A percentile compares a stretch with the other conserved stretches of the same genome.
These are phyloP conservation scores for Isatis tinctoria DNA, from an alignment of 345 rosid species.

Conservation along the genomic window DNA sequence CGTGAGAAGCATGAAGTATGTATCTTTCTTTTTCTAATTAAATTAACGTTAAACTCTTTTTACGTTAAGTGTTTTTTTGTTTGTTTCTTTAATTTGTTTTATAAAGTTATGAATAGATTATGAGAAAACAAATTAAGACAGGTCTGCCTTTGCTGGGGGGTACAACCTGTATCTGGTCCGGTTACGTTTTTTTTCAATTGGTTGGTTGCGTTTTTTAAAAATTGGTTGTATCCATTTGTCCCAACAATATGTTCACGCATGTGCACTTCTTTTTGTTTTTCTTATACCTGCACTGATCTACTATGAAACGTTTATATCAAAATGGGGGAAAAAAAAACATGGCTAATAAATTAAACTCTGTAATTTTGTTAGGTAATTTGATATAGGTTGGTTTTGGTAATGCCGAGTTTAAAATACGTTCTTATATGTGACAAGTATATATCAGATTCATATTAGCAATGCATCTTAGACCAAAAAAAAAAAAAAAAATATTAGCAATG, in stretches of 20 bases:
- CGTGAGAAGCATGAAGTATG: slow-evolving; percentile 13
- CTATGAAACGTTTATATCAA: no score
- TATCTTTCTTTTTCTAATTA: background rate
- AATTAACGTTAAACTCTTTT: background rate
- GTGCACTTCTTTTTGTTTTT: background rate
- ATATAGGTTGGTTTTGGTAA: background rate
- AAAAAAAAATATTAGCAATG: background rate
- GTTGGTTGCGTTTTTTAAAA: background rate
- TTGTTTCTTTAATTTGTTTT: background rate
- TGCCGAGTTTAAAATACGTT: background rate
- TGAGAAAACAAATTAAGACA: slow-evolving; percentile 7
- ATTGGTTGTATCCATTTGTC: background rate
- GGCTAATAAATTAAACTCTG: background rate
- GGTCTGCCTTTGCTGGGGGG: slow-evolving; percentile 17
- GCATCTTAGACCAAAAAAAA: no score
- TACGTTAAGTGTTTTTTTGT: background rate
- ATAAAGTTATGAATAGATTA: background rate
- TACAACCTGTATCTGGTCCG: slow-evolving; percentile 13
- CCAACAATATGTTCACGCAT: background rate
- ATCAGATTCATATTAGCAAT: background rate
- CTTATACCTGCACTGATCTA: no score
- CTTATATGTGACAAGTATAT: background rate
- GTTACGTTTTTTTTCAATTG: background rate
- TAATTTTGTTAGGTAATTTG: background rate
- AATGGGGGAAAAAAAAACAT: no score